phyloP scores from a whole-genome alignment of 2,329 filamentous ascomycete species.

The Epichloe uncinata region DNA sequence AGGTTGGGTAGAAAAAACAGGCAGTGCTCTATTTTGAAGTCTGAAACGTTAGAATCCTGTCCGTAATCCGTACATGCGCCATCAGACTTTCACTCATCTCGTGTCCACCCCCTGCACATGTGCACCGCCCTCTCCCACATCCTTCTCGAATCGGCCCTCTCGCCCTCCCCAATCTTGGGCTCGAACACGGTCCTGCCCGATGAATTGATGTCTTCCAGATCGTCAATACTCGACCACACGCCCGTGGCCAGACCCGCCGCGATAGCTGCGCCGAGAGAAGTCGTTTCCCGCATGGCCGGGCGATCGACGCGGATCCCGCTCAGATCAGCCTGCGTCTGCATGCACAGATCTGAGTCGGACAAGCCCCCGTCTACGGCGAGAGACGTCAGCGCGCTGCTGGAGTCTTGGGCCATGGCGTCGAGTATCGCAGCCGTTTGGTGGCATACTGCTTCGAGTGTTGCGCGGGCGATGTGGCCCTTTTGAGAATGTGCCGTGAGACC shows the following conservation, averaged over 20 bases:
- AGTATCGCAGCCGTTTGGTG: constrained; percentile 89
- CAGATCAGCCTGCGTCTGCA: constrained; percentile 84
- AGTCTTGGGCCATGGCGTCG: constrained; percentile 82
- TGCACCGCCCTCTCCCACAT: constrained; percentile 46
- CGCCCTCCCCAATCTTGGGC: constrained; percentile 42
- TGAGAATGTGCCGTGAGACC: constrained; percentile 78
- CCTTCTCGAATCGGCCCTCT: constrained; percentile 28
- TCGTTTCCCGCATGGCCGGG: constrained; percentile 82
- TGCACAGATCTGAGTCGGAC: constrained; percentile 77
- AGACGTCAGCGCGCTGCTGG: constrained; percentile 57
- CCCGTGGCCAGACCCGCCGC: constrained; percentile 75
- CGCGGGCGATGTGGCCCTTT: constrained; percentile 74
- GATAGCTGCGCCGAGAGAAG: constrained; percentile 76
- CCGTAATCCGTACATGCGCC: background rate
- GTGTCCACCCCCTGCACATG: constrained; percentile 45
- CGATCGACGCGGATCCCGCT: constrained; percentile 71
- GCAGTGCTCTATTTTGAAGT: too few relatives aligned
- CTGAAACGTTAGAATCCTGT: too few relatives aligned
- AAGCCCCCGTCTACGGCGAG: constrained; percentile 82
- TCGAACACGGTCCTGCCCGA: constrained; percentile 56
- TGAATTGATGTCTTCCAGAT: constrained; percentile 60
- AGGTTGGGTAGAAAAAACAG: too few relatives aligned
- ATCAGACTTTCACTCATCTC: constrained; percentile 11
- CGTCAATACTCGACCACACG: constrained; percentile 63
- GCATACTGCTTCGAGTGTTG: constrained; percentile 81